Evolutionary conservation across 2,329 filamentous ascomycete species (phyloP).

Genomic region (Trichophyton schoenleinii): DNA sequence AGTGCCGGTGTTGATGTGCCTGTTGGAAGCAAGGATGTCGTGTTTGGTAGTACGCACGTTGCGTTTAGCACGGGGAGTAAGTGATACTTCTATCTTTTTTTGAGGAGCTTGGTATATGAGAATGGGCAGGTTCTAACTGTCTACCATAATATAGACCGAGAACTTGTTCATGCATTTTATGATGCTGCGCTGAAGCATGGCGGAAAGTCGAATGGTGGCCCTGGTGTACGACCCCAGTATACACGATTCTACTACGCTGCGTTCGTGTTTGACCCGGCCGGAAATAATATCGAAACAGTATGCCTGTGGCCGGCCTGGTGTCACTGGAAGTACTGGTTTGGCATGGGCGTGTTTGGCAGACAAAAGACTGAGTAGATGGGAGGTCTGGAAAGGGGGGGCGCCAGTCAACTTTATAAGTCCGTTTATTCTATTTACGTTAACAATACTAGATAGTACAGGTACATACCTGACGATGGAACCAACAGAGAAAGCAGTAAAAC

Average conservation of each 20-base stretch:
- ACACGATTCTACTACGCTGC: slow-evolving; percentile 39
- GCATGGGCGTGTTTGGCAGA: slow-evolving; percentile 14
- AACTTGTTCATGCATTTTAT: slow-evolving; percentile 36
- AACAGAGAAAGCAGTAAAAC: not conserved
- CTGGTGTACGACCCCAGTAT: slow-evolving; percentile 36
- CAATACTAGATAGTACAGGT: not conserved
- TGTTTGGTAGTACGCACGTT: slow-evolving; percentile 15
- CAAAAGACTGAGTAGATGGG: slow-evolving; percentile 2
- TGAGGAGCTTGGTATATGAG: not conserved
- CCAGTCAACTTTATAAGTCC: not conserved
- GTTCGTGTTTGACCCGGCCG: slow-evolving; percentile 39
- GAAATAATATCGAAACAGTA: slow-evolving; percentile 43
- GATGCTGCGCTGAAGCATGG: slow-evolving; percentile 34
- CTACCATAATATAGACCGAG: slow-evolving; percentile 22
- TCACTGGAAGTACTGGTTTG: slow-evolving; percentile 14
- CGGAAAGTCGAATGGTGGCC: slow-evolving; percentile 38
- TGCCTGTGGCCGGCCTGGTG: slow-evolving; percentile 16
- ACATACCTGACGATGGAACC: not conserved
- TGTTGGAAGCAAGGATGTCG: slow-evolving; percentile 1
- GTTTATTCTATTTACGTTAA: slow-evolving; percentile 1
- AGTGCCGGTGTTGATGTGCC: slow-evolving; percentile 5
- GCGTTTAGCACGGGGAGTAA: slow-evolving; percentile 19
- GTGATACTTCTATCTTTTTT: not conserved
- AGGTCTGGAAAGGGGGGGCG: not conserved
- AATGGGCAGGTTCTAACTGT: not conserved